Conservation (phyloP, 2,329 filamentous ascomycete genomes). For the Coniochaeta ligniaria region DNA sequence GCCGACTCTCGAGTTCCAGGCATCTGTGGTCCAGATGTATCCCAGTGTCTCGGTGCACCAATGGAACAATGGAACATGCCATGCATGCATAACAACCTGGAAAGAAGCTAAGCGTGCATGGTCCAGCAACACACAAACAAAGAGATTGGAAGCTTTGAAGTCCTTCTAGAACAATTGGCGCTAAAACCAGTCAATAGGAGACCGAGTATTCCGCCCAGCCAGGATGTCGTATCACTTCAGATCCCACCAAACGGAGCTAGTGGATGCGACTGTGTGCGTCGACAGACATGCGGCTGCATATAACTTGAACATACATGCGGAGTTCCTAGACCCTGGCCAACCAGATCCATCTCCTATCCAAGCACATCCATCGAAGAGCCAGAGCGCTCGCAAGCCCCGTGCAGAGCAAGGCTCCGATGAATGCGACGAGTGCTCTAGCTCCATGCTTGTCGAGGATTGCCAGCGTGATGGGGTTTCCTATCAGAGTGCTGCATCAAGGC, state of each 20-base stretch:
- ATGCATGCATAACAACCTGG: background rate
- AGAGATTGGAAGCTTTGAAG: background rate
- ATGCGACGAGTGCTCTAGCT: conserved; percentile 3
- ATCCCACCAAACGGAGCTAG: background rate
- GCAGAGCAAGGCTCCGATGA: background rate
- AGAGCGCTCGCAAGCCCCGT: conserved; percentile 10
- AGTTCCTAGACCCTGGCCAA: conserved; percentile 7
- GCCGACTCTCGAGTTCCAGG: background rate
- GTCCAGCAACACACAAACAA: background rate
- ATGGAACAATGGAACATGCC: background rate
- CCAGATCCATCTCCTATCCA: conserved; percentile 11
- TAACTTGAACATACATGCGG: background rate
- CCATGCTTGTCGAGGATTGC: conserved; percentile 11
- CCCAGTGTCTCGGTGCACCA: background rate
- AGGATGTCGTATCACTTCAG: background rate
- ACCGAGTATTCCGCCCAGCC: background rate
- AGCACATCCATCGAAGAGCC: conserved; percentile 14
- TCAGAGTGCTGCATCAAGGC: conserved; percentile 3
- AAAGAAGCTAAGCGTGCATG: background rate
- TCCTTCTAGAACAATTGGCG: background rate
- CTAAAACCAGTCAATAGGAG: background rate
- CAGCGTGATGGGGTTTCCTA: conserved; percentile 14
- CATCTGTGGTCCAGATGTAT: background rate
- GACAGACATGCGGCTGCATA: too few species aligned
- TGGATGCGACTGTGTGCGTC: background rate